These are phyloP conservation scores for Durotheca rogersii DNA, from an alignment of 495 filamentous ascomycete species.

Conservation along the genomic window DNA sequence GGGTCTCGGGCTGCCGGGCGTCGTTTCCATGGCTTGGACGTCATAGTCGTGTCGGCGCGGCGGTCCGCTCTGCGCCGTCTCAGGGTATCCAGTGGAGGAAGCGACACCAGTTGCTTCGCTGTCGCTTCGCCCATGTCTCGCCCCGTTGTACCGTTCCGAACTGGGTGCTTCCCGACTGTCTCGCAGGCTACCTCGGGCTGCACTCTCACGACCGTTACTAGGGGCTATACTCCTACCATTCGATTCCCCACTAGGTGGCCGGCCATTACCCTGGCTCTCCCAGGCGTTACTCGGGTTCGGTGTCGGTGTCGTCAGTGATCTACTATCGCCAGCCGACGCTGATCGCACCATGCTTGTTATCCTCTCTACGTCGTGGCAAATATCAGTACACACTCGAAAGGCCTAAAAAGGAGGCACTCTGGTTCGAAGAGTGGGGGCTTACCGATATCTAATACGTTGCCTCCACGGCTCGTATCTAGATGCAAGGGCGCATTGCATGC, in stretches of 20 bases:
- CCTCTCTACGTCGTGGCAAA: constrained; percentile 66
- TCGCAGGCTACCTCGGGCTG: constrained; percentile 41
- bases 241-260: constrained; percentile 53
- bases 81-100: constrained; percentile 74
- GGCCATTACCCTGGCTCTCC: constrained; percentile 50
- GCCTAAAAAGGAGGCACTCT: too few relatives aligned
- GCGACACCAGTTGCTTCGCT: constrained; percentile 70
- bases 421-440: constrained; percentile 36
- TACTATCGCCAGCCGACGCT: constrained; percentile 66
- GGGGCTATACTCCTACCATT: constrained; percentile 38
- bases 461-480: constrained; percentile 90
- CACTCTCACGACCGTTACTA: constrained; percentile 37
- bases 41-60: constrained; percentile 89
- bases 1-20: constrained; percentile 70
- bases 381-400: constrained; percentile 9
- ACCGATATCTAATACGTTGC: constrained; percentile 95
- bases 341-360: constrained; percentile 92
- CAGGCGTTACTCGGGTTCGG: constrained; percentile 52
- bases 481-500: constrained; percentile 91
- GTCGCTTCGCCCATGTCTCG: constrained; percentile 72
- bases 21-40: constrained; percentile 92
- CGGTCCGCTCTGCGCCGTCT: constrained; percentile 58
- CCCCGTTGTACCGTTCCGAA: constrained; percentile 61
- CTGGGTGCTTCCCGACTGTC: constrained; percentile 61
- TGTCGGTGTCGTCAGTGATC: constrained; percentile 52